Evolutionary conservation across 1,284 basidiomycete genomes (phyloP).

Genomic region (Tetrapyrgos nigripes): DNA sequence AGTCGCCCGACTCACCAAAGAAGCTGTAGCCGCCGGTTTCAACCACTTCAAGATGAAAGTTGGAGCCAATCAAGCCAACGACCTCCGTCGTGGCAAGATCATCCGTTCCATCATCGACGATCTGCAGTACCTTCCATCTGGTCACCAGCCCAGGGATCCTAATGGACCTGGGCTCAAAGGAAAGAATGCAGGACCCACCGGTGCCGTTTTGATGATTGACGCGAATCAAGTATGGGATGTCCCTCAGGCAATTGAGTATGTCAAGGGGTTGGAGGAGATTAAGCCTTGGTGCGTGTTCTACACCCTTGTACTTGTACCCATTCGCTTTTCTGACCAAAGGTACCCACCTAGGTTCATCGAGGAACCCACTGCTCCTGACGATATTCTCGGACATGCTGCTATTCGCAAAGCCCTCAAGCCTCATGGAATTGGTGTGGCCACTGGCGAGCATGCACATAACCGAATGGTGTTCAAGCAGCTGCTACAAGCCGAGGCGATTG

Average conservation of each 20-base stretch:
- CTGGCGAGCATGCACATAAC: conserved; percentile 96
- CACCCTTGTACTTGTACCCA: neutral
- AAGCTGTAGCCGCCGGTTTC: conserved; percentile 87
- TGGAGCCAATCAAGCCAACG: conserved; percentile 82
- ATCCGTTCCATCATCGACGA: conserved; percentile 96
- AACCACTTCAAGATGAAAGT: conserved; percentile 99
- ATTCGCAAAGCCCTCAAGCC: conserved; percentile 84
- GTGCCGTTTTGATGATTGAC: conserved; percentile 95
- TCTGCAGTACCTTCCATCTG: conserved; percentile 72
- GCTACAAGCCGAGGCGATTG: conserved; percentile 91
- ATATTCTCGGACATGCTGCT: conserved; percentile 85
- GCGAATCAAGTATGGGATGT: conserved; percentile 99
- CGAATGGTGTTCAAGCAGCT: conserved; percentile 98
- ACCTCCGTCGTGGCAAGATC: conserved; percentile 85
- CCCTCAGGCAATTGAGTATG: conserved; percentile 90
- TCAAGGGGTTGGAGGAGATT: conserved; percentile 79
- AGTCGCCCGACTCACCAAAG: conserved; percentile 84
- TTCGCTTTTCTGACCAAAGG: neutral
- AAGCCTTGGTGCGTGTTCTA: conserved; percentile 79
- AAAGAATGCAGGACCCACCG: conserved; percentile 95
- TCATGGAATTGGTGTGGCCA: conserved; percentile 91
- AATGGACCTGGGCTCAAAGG: conserved; percentile 69
- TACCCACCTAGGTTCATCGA: conserved; percentile 81
- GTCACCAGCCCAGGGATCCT: conserved; percentile 64
- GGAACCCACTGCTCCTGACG: conserved; percentile 94